These are phyloP conservation scores for Elaeis guineensis DNA, from an alignment of 176 grass and related monocot genomes.

Conservation along the genomic window DNA sequence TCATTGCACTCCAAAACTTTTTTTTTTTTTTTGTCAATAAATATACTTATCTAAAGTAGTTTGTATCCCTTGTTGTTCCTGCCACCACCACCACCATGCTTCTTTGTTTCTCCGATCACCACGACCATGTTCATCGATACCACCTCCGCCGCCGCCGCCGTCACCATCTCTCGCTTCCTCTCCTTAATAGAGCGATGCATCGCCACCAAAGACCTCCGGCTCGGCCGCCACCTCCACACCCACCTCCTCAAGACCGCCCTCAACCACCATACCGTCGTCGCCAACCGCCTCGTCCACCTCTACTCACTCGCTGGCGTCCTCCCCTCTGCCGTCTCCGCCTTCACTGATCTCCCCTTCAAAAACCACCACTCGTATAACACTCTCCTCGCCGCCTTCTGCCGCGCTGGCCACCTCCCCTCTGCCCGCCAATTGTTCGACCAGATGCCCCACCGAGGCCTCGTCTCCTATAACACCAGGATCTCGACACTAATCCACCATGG, in stretches of 20 bases:
- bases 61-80: too few species aligned
- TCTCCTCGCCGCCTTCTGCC: slow-evolving; percentile 27
- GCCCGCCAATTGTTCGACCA: slow-evolving; percentile 37
- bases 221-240: slow-evolving; percentile 28
- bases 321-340: slow-evolving; percentile 19
- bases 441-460: slow-evolving; percentile 35
- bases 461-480: slow-evolving; percentile 64
- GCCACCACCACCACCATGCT: too few species aligned
- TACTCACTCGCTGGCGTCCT: slow-evolving; percentile 34
- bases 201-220: slow-evolving; percentile 22
- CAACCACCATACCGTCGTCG: slow-evolving; percentile 46
- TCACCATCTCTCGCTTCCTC: slow-evolving; percentile 19
- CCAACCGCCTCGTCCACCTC: slow-evolving; percentile 42
- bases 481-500: slow-evolving; percentile 33
- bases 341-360: slow-evolving; percentile 38
- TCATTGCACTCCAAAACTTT: too few species aligned
- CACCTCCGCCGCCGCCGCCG: not conserved
- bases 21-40: too few species aligned
- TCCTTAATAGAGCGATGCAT: slow-evolving; percentile 31
- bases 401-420: slow-evolving; percentile 5
- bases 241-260: slow-evolving; percentile 53
- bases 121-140: slow-evolving; percentile 2
- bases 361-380: slow-evolving; percentile 53
- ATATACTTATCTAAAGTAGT: too few species aligned
- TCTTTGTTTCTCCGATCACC: not conserved